These are phyloP conservation scores for Fusarium domesticum DNA, from an alignment of 2,329 filamentous ascomycete genomes.

Conservation along the genomic window DNA sequence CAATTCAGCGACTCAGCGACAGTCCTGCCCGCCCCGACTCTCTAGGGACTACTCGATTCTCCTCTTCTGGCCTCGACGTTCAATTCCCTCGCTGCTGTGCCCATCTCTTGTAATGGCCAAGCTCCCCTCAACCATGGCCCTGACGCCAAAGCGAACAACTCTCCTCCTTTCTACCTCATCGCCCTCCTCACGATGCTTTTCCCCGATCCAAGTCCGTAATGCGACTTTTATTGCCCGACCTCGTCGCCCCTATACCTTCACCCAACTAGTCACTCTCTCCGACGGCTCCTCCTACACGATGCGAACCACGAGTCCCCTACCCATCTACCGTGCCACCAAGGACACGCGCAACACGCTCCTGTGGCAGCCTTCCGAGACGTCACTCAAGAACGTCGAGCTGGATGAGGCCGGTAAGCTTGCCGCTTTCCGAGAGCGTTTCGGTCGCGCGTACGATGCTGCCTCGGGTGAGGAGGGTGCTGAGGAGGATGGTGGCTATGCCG, in stretches of 20 bases:
- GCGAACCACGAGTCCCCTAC: constrained; percentile 70
- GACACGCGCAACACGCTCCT: constrained; percentile 85
- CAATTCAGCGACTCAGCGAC: too few species aligned
- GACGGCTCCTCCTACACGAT: constrained; percentile 84
- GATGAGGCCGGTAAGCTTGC: constrained; percentile 90
- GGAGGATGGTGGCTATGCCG: constrained; percentile 34
- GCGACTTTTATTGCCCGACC: constrained; percentile 84
- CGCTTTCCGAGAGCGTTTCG: constrained; percentile 82
- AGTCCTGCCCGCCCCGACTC: too few species aligned
- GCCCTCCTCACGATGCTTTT: constrained; percentile 27
- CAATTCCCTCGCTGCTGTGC: neutral
- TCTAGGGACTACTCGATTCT: constrained; percentile 14
- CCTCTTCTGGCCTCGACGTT: constrained; percentile 1
- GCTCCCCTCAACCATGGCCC: constrained; percentile 28
- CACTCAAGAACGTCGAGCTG: constrained; percentile 82
- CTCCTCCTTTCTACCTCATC: constrained; percentile 29
- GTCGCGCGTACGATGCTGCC: constrained; percentile 72
- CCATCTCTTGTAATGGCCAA: constrained; percentile 29
- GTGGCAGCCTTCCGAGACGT: constrained; percentile 84
- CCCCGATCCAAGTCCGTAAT: constrained; percentile 63
- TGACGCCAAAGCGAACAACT: constrained; percentile 31
- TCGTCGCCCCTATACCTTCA: constrained; percentile 93
- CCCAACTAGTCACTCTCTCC: constrained; percentile 88
- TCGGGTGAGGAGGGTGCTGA: constrained; percentile 31
- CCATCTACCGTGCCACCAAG: constrained; percentile 62